These are phyloP conservation scores for Dysphania ambrosioides DNA, from an alignment of 148 eudicot species.

Conservation along the genomic window DNA sequence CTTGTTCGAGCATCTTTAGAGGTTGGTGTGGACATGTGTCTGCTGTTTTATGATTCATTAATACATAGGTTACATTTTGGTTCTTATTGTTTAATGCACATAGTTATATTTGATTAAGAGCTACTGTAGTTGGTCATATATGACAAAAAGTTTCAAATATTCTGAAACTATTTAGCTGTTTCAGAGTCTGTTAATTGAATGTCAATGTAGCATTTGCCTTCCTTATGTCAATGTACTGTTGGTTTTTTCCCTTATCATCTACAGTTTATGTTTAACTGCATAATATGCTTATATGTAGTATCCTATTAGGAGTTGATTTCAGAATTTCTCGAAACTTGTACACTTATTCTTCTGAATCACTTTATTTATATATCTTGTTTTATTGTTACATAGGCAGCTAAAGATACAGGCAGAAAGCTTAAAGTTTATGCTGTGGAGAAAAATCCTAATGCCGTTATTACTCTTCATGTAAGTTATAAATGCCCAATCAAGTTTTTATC, in stretches of 20 bases:
- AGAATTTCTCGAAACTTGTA: background rate
- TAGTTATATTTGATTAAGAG: background rate
- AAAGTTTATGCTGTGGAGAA: slow-evolving; percentile 97
- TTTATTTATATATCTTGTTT: slow-evolving; percentile 6
- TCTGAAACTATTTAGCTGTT: background rate
- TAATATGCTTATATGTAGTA: background rate
- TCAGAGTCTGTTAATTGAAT: background rate
- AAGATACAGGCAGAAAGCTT: slow-evolving; percentile 86
- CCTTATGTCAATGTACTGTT: no score
- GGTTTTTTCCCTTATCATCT: no score
- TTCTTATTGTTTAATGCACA: background rate
- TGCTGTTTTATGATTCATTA: background rate
- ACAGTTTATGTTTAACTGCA: no score
- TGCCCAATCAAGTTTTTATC: background rate
- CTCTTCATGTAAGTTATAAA: slow-evolving; percentile 80
- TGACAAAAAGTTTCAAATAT: background rate
- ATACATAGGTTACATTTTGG: background rate
- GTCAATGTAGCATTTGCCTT: background rate
- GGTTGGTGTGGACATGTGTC: slow-evolving; percentile 35
- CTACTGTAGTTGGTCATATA: background rate
- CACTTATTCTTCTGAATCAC: background rate
- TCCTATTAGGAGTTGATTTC: background rate
- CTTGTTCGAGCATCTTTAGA: slow-evolving; percentile 91
- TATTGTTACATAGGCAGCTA: slow-evolving; percentile 64
- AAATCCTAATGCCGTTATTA: slow-evolving; percentile 93